Base-by-base conservation (phyloP, 257 asterid genomes). In the Ilex aquifolium region DNA sequence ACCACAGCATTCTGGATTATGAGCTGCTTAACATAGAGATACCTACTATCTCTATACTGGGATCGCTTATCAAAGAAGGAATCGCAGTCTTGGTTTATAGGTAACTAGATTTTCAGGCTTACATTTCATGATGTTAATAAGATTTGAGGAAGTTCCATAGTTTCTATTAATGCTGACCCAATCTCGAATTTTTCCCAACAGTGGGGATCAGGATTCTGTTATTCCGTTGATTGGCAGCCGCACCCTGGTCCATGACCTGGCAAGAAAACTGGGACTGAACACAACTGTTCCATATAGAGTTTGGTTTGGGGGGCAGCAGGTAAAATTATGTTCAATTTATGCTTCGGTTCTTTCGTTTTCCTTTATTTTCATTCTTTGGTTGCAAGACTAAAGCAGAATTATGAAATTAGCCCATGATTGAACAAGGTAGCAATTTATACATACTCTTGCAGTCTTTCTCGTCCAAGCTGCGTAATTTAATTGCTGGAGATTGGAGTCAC, bases 191-290 rank as follows among this genome's bases (percentile, higher is more conserved):
- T 16, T 54, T 65, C 48, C 13, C 7, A 61, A 79, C 85, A 86
- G 95, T 10, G 90, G 95, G 1, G 95, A 86, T 79, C 90, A 86
- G 76, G 95, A 86, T 76, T 86, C 95, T 39, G 90, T 86, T 0
- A 74, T 86, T 36, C 95, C 95, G 10, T 64, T 86, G 63, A 86
- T 81, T 8, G 95, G 95, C 64, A 86, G 83, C 71, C 86, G 90
- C 1, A 69, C 66, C 0, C 61, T 82, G 44, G 86, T 81, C 61
- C 77, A 77, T 16, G 40, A 67, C 40, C 70, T 86, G 48, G 86
- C 95, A 40, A 77, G 67, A 58, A 64, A 73, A 62, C 71, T 85
- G 27, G 61, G 74, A 52, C 68, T 85, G 49, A 81, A 69, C 66
- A 76, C 94, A 62, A 75, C 86, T 56, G 74, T 67, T 30, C 88